These are phyloP conservation scores for Aspergillus glaucus DNA, from an alignment of 2,329 filamentous ascomycete genomes.

Conservation along the genomic window DNA sequence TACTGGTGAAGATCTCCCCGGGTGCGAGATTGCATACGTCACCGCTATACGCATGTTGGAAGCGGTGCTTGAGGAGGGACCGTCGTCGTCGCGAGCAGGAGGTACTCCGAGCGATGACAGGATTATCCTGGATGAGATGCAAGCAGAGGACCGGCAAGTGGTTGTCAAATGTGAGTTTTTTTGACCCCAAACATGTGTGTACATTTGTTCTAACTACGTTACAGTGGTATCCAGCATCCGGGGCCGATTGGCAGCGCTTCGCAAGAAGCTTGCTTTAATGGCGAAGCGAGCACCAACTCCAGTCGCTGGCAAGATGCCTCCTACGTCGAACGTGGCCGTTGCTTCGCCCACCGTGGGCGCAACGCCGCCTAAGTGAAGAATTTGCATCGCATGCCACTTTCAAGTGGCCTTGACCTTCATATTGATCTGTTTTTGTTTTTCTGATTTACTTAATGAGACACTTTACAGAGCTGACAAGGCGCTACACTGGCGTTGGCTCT, in stretches of 20 bases:
- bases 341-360: conserved; percentile 26
- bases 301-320: conserved; percentile 20
- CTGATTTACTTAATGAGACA: not conserved
- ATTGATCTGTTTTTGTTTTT: no score
- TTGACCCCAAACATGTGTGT: not conserved
- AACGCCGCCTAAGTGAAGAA: conserved; percentile 28
- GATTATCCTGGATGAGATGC: conserved; percentile 37
- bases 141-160: conserved; percentile 43
- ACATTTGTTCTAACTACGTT: conserved; percentile 16
- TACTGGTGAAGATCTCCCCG: conserved; percentile 76
- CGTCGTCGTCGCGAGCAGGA: conserved; percentile 26
- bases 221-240: conserved; percentile 47
- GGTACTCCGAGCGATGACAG: conserved; percentile 19
- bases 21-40: conserved; percentile 87
- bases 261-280: conserved; percentile 45
- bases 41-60: conserved; percentile 94
- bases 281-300: conserved; percentile 42
- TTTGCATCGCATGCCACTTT: not conserved
- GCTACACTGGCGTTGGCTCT: not conserved
- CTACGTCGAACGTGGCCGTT: conserved; percentile 25
- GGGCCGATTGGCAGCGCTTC: conserved; percentile 39
- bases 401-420: not conserved
- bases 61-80: conserved; percentile 80
- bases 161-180: conserved; percentile 44
- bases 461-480: not conserved